A percentile compares a stretch with the other conserved stretches of the same genome.
Conservation (phyloP, 129 eudicot species). For the Solidago caesia region DNA sequence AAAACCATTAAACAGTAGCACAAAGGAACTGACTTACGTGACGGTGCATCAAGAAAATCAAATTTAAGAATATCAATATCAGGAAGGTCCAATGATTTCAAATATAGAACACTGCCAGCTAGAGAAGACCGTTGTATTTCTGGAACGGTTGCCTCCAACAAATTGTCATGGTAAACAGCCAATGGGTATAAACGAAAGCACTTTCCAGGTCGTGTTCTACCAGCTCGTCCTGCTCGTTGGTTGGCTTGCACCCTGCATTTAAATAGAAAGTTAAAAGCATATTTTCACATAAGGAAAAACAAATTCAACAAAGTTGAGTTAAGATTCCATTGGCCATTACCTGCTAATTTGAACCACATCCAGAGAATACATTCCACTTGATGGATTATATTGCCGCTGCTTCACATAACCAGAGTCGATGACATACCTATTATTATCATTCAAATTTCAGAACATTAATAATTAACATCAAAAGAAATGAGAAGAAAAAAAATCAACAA, state of each 20-base stretch:
- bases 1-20: slow-evolving; percentile 5
- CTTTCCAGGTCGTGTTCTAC: slow-evolving; percentile 95
- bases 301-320: neutral
- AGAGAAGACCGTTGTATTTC: slow-evolving; percentile 96
- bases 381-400: slow-evolving; percentile 93
- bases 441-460: too few species aligned
- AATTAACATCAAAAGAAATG: too few species aligned
- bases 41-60: slow-evolving; percentile 94
- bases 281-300: neutral
- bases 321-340: slow-evolving; percentile 29
- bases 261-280: neutral
- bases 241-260: slow-evolving; percentile 84
- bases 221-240: slow-evolving; percentile 99
- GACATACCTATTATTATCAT: slow-evolving; percentile 54
- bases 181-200: slow-evolving; percentile 87
- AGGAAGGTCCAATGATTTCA: slow-evolving; percentile 91
- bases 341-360: slow-evolving; percentile 92
- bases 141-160: slow-evolving; percentile 85
- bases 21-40: slow-evolving; percentile 45
- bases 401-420: slow-evolving; percentile 98
- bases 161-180: slow-evolving; percentile 68
- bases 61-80: slow-evolving; percentile 92
- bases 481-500: too few species aligned
- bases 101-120: slow-evolving; percentile 94
- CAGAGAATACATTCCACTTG: slow-evolving; percentile 96